phyloP scores from a whole-genome alignment of 169 alveolate species.

The Amoebophrya sp. region DNA sequence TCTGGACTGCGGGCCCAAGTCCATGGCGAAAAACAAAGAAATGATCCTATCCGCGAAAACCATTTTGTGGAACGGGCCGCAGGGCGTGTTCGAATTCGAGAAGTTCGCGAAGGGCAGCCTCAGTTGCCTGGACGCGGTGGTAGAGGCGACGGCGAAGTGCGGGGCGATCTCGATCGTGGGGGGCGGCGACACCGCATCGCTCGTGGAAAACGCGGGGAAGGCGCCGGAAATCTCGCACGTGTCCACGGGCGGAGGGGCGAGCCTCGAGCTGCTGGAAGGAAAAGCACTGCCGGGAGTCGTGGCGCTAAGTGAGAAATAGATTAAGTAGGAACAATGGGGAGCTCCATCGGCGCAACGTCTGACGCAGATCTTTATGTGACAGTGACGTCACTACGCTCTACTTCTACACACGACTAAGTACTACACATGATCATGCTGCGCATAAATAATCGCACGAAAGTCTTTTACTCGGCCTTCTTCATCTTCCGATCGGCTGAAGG shows the following conservation, averaged over 20 bases:
- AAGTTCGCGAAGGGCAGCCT: conserved; percentile 33
- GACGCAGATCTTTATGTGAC: too few relatives aligned
- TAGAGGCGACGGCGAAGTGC: conserved; percentile 66
- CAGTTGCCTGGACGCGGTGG: conserved; percentile 42
- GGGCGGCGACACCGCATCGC: conserved; percentile 92
- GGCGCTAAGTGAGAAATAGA: conserved; percentile 49
- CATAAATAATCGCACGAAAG: too few relatives aligned
- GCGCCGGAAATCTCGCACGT: conserved; percentile 77
- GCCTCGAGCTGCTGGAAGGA: conserved; percentile 90
- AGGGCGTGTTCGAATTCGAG: conserved; percentile 40
- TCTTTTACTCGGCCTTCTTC: too few relatives aligned
- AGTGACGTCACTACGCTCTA: too few relatives aligned
- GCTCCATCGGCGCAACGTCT: too few relatives aligned
- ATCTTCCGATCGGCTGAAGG: too few relatives aligned
- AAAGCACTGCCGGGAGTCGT: conserved; percentile 84
- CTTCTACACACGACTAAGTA: too few relatives aligned
- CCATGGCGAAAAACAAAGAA: conserved; percentile 41
- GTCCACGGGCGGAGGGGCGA: conserved; percentile 99
- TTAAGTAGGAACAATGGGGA: too few relatives aligned
- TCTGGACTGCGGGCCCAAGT: conserved; percentile 85
- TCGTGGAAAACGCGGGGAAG: conserved; percentile 69
- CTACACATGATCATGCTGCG: too few relatives aligned
- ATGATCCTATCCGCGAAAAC: conserved; percentile 34
- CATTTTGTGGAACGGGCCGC: conserved; percentile 43
- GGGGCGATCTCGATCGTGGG: conserved; percentile 85